Evolutionary conservation across 495 filamentous ascomycete genomes (phyloP).

Genomic region (Penicillium samsonianum): DNA sequence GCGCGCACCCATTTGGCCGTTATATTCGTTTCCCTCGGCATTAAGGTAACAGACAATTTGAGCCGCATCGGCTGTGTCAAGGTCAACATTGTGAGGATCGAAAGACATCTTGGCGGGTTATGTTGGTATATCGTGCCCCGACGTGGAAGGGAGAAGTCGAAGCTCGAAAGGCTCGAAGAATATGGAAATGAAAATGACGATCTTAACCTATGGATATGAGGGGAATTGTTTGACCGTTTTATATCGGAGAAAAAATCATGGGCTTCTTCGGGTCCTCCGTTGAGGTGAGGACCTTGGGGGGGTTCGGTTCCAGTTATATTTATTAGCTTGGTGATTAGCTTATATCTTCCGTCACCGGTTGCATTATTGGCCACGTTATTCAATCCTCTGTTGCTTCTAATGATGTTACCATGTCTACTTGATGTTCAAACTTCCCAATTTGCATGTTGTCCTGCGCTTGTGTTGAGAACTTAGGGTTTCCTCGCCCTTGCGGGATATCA

Average conservation of each 20-base stretch:
- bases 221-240: conserved; percentile 20
- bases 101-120: conserved; percentile 32
- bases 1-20: conserved; percentile 45
- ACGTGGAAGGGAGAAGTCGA: background rate
- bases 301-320: conserved; percentile 18
- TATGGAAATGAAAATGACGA: background rate
- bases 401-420: background rate
- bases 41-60: conserved; percentile 43
- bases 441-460: background rate
- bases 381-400: no score
- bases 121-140: background rate
- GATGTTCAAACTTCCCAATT: background rate
- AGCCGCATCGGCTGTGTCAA: conserved; percentile 34
- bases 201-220: background rate
- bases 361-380: background rate
- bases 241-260: conserved; percentile 17
- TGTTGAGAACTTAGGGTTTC: background rate
- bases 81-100: conserved; percentile 42
- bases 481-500: background rate
- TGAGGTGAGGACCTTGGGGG: conserved; percentile 27
- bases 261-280: conserved; percentile 18
- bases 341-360: background rate
- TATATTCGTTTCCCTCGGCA: conserved; percentile 41
- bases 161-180: background rate
- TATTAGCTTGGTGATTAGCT: conserved; percentile 7